Percentiles rank a stretch among this genome's conserved stretches.
These are phyloP conservation scores for Tulasnella sp. DNA, from an alignment of 768 basidiomycete genomes.

Conservation along the genomic window DNA sequence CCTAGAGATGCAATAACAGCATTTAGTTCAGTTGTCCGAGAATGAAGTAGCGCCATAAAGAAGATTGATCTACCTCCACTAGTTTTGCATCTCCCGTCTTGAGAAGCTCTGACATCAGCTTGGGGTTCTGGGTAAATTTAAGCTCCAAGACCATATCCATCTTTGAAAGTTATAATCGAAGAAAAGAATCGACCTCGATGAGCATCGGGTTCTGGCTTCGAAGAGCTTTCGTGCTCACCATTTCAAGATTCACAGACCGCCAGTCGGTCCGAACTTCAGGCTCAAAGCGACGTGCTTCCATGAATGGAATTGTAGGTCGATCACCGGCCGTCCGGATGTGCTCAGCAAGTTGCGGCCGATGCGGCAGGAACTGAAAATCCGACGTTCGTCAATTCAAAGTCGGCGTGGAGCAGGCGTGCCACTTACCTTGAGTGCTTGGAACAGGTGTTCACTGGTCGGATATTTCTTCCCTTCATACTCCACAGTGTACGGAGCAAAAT, in stretches of 20 bases:
- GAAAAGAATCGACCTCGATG: background rate
- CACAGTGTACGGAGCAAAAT: slow-evolving; percentile 18
- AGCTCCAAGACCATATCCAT: slow-evolving; percentile 15
- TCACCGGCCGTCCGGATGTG: slow-evolving; percentile 3
- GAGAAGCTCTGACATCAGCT: slow-evolving; percentile 1
- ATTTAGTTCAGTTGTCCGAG: background rate
- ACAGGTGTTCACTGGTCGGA: slow-evolving; percentile 24
- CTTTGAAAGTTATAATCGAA: background rate
- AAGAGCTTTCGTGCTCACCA: background rate
- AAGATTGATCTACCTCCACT: background rate
- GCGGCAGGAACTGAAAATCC: slow-evolving; percentile 4
- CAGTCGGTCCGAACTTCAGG: slow-evolving; percentile 9
- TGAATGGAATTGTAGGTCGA: background rate
- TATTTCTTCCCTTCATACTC: slow-evolving; percentile 20
- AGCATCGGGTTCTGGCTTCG: background rate
- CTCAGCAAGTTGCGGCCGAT: slow-evolving; percentile 8
- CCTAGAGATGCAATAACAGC: background rate
- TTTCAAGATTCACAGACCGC: background rate
- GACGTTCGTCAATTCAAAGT: background rate
- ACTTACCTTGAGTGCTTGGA: slow-evolving; percentile 16
- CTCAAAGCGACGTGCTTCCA: slow-evolving; percentile 4
- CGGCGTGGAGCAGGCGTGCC: too few relatives aligned
- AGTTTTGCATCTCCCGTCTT: slow-evolving; percentile 10
- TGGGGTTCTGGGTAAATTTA: slow-evolving; percentile 7
- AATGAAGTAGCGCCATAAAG: background rate